A percentile compares a stretch with the other conserved stretches of the same genome.
These are phyloP conservation scores for Aspergillus sp. DNA, from an alignment of 2,329 filamentous ascomycete species.

Conservation along the genomic window DNA sequence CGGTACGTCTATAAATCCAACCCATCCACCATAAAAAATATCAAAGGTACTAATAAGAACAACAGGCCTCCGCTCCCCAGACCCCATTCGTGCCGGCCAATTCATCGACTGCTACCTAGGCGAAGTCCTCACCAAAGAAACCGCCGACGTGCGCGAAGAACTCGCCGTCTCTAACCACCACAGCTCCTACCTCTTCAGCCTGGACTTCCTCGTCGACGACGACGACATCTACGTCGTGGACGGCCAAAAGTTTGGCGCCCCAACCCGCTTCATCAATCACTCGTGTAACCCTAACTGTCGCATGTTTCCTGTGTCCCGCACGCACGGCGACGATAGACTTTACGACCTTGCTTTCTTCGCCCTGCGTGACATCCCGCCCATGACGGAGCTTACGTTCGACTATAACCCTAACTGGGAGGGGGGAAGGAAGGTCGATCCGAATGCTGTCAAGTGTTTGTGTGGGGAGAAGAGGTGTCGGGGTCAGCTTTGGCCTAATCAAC, in stretches of 20 bases:
- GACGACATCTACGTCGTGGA: constrained; percentile 38
- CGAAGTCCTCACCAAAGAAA: constrained; percentile 36
- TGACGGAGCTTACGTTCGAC: constrained; percentile 44
- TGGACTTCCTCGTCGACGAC: constrained; percentile 33
- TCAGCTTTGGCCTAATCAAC: constrained; percentile 38
- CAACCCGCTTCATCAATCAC: constrained; percentile 46
- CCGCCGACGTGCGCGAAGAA: constrained; percentile 35
- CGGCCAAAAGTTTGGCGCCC: constrained; percentile 36
- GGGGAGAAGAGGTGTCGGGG: constrained; percentile 40
- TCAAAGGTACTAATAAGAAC: constrained; percentile 4
- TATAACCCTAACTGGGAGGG: constrained; percentile 35
- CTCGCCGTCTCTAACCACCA: constrained; percentile 17
- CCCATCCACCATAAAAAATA: too few species aligned
- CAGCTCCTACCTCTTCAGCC: constrained; percentile 38
- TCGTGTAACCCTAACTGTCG: constrained; percentile 45
- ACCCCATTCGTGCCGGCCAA: constrained; percentile 35
- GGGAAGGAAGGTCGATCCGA: constrained; percentile 25
- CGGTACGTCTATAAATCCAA: constrained; percentile 29
- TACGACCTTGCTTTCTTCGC: constrained; percentile 48
- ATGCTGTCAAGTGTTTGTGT: constrained; percentile 39
- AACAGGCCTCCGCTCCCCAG: constrained; percentile 35
- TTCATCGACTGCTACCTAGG: constrained; percentile 44
- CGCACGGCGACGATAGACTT: constrained; percentile 34
- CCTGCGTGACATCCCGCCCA: constrained; percentile 33
- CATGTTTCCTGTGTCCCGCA: constrained; percentile 38